Evolutionary conservation across 441 rosid species (phyloP).

Genomic region (Syzygium syzygioides): DNA sequence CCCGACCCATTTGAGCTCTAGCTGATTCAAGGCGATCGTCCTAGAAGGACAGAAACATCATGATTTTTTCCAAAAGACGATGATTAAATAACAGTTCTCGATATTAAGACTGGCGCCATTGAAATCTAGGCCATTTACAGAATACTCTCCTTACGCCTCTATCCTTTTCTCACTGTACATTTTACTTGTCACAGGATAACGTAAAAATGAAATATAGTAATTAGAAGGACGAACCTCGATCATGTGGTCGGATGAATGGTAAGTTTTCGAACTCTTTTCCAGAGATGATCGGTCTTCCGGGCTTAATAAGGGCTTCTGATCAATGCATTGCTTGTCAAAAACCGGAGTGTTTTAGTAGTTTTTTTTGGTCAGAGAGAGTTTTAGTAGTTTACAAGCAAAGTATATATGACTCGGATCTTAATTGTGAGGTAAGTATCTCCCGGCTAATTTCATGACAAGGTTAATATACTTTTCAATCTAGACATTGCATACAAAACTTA

Average conservation of each 20-base stretch:
- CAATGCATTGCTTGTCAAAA: background rate
- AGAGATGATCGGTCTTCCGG: background rate
- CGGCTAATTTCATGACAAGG: background rate
- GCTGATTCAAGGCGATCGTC: slow-evolving; percentile 35
- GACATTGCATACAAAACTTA: background rate
- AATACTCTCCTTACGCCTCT: background rate
- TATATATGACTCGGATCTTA: background rate
- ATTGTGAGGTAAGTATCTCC: background rate
- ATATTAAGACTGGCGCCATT: background rate
- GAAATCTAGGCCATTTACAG: background rate
- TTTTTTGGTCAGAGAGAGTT: background rate
- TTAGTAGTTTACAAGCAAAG: background rate
- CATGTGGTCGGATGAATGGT: background rate
- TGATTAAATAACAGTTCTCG: background rate
- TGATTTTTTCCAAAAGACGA: background rate
- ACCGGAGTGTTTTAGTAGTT: background rate
- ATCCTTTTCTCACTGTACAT: background rate
- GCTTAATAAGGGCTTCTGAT: background rate
- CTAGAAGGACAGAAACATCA: slow-evolving; percentile 1
- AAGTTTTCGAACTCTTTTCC: background rate
- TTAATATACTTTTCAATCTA: background rate
- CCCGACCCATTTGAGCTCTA: slow-evolving; percentile 32
- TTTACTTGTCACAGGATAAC: background rate
- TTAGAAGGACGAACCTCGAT: background rate
- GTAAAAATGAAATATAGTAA: background rate